Percentiles rank a stretch among this genome's conserved stretches.
Evolutionary conservation across 805 yeast species (phyloP).

Genomic region (Metschnikowia kofuensis): DNA sequence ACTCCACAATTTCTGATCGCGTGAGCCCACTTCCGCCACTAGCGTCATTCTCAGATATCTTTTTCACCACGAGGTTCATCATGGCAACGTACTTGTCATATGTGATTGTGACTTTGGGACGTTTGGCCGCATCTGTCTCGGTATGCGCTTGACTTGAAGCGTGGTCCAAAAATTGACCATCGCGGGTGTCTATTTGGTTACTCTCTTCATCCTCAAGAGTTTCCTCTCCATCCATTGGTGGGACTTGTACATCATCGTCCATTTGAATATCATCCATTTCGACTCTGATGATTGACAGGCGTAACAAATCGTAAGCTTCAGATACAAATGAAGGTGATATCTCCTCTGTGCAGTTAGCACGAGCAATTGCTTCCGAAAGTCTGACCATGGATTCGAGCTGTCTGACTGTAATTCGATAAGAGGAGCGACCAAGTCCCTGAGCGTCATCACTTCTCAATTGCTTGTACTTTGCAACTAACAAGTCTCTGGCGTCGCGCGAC

Average conservation of each 20-base stretch:
- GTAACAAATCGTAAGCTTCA: conserved; percentile 86
- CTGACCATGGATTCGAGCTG: conserved; percentile 94
- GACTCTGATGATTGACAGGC: conserved; percentile 89
- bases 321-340: conserved; percentile 82
- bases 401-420: conserved; percentile 94
- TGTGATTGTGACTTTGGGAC: conserved; percentile 49
- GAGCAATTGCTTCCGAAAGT: conserved; percentile 91
- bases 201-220: conserved; percentile 19
- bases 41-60: conserved; percentile 51
- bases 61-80: conserved; percentile 73
- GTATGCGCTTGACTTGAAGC: neutral
- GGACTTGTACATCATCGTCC: conserved; percentile 55
- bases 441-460: conserved; percentile 88
- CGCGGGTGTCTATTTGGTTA: conserved; percentile 2
- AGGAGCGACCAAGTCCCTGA: conserved; percentile 78
- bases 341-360: conserved; percentile 91
- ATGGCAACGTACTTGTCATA: conserved; percentile 85
- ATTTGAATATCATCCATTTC: conserved; percentile 91
- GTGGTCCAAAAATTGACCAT: neutral
- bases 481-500: conserved; percentile 76
- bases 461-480: conserved; percentile 74
- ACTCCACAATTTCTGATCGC: conserved; percentile 66
- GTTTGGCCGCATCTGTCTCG: conserved; percentile 4
- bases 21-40: conserved; percentile 59
- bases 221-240: conserved; percentile 16